Conservation (phyloP, 345 rosid genomes). For the Nasturtium officinale region DNA sequence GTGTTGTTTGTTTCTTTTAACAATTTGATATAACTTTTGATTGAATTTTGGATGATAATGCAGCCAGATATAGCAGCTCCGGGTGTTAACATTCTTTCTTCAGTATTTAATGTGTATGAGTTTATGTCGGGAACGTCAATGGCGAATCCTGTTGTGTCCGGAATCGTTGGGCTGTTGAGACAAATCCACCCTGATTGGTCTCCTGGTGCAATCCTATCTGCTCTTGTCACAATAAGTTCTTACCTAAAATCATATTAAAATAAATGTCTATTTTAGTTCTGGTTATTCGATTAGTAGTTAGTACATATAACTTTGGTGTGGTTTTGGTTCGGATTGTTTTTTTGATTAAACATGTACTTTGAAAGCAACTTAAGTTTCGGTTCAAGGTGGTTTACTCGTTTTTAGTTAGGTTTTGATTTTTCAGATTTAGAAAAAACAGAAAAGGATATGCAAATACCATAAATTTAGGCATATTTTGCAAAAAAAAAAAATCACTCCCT, state of each 20-base stretch:
- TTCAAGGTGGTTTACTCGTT: too few species aligned
- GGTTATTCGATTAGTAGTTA: background rate
- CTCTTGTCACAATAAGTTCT: slow-evolving; percentile 56
- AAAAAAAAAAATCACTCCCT: too few species aligned
- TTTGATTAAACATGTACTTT: background rate
- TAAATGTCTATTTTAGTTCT: background rate
- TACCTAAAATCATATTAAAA: background rate
- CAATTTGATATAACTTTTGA: slow-evolving; percentile 1
- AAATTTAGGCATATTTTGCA: too few species aligned
- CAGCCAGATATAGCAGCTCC: slow-evolving; percentile 62
- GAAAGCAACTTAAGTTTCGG: too few species aligned
- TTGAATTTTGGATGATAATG: slow-evolving; percentile 3
- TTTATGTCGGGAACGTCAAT: slow-evolving; percentile 49
- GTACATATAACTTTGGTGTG: background rate
- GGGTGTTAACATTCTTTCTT: slow-evolving; percentile 48
- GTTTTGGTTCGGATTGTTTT: background rate
- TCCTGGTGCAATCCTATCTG: slow-evolving; percentile 55
- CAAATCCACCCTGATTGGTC: slow-evolving; percentile 48
- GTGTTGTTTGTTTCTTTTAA: background rate
- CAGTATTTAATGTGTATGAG: slow-evolving; percentile 29
- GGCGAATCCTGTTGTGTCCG: slow-evolving; percentile 50
- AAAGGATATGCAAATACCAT: too few species aligned
- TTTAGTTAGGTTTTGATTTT: background rate
- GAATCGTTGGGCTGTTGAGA: slow-evolving; percentile 49
- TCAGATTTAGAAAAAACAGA: too few species aligned